phyloP scores from a whole-genome alignment of 2,329 filamentous ascomycete species.

The Colletotrichum sp. region DNA sequence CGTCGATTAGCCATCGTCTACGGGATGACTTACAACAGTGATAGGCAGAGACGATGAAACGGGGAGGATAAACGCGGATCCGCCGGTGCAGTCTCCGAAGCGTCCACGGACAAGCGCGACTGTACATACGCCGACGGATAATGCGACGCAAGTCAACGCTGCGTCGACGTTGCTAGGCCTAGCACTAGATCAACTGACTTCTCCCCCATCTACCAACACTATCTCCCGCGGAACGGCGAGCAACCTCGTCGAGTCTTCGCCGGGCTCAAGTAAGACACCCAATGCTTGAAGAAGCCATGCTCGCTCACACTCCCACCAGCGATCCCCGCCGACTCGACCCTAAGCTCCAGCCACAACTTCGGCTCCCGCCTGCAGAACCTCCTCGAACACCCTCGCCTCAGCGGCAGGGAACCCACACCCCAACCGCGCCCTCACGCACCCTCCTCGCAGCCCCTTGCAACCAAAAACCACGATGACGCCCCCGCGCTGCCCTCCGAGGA shows the following conservation, averaged over 20 bases:
- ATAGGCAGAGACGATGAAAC: background rate
- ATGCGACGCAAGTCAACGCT: constrained; percentile 11
- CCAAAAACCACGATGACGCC: background rate
- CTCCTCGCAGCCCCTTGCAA: background rate
- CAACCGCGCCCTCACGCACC: background rate
- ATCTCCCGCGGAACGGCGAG: background rate
- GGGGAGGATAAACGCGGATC: background rate
- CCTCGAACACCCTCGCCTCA: constrained; percentile 19
- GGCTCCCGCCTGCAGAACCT: constrained; percentile 23
- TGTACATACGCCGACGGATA: background rate
- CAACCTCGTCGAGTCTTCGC: background rate
- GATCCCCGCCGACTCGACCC: constrained; percentile 21
- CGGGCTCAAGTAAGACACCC: background rate
- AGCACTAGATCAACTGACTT: background rate
- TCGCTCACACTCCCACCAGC: background rate
- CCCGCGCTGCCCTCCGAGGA: constrained; percentile 17
- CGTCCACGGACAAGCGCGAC: background rate
- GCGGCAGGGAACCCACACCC: background rate
- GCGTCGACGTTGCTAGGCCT: constrained; percentile 4
- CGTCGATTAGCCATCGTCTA: accelerated
- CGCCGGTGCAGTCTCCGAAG: background rate
- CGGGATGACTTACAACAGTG: background rate
- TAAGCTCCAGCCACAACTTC: constrained; percentile 23
- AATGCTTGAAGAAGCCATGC: background rate
- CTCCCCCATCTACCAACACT: background rate